Base-by-base conservation (phyloP, 768 basidiomycete genomes). In the Lactarius indigo region DNA sequence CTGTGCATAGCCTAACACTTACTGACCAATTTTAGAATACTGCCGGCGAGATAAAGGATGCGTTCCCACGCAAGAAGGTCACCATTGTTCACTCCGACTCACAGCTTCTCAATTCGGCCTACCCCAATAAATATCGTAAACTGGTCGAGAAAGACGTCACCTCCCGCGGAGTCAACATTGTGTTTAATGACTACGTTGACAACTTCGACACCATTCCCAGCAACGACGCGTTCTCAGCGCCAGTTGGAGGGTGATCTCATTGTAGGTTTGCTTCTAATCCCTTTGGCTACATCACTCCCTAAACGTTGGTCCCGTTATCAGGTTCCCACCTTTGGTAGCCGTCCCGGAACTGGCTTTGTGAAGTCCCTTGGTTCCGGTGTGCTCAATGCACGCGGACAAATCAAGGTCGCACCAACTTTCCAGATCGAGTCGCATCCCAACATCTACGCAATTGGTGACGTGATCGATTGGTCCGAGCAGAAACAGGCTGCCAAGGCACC, bases 371-470 rank as follows among this genome's bases (percentile, higher is more conserved):
- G 76, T 23, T 65, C 75, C 3, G 73, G 72, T 41, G 69, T 75
- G 1, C 74, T 83, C 31, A 74, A 78, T 70, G n/a, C 72, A 57
- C 37, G 66, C 69, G 72, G 84, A 75, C 64, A 76, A 70, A 82
- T 89, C 63, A 84, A 82, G 66, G 81, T 90, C 15, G 72, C 75
- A 30, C 79, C 85, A 3, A 88, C 86, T 0, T 78, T 91, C 47
- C 87, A 89, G 70, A 74, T 91, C 2, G 71, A 69, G 8, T 76
- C 74, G 0, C 76, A 87, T 73, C 76, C 83, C 0, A 79, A 79
- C 65, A 83, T 91, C 17, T 90, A 87, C 64, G 90, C 89, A 0
- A 79, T 76, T 2, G 89, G 89, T 1, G 89, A 91, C 71, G 80
- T 87, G 65, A 82, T 86, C 66, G 85, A 87, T 44, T 85, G 83